Conservation (phyloP, 345 rosid genomes). For the Ailanthus altissimus region DNA sequence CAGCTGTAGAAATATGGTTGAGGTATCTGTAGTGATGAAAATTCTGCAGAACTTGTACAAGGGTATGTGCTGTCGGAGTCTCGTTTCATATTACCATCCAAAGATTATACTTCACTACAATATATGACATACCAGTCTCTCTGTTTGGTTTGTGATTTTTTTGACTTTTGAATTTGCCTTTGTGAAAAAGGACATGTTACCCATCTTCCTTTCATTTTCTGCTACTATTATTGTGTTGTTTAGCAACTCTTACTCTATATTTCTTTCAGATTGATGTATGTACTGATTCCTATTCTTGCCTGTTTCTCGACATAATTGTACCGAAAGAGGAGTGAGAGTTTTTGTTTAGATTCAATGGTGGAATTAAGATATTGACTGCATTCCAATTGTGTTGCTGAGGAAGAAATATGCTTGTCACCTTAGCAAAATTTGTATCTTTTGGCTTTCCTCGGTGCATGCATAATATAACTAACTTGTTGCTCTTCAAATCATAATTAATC, state of each 20-base stretch:
- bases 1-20: constrained; percentile 43
- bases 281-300: not conserved
- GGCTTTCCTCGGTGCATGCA: not conserved
- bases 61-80: constrained; percentile 31
- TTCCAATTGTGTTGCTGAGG: not conserved
- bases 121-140: not conserved
- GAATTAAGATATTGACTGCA: not conserved
- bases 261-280: not conserved
- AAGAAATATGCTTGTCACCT: not conserved
- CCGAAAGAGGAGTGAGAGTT: not conserved
- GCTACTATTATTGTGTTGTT: not conserved
- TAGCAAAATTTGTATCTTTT: not conserved
- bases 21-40: constrained; percentile 41
- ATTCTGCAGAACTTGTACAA: constrained; percentile 33
- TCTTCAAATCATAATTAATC: not conserved
- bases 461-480: not conserved
- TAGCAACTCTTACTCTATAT: not conserved
- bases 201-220: not conserved
- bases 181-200: not conserved
- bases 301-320: no score
- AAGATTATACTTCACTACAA: not conserved
- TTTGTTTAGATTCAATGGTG: not conserved
- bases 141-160: not conserved
- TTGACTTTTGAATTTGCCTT: not conserved
- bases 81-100: not conserved